Percentiles rank a stretch among this genome's conserved stretches.
Evolutionary conservation across 441 rosid species (phyloP).

Genomic region (Corymbia citriodora): DNA sequence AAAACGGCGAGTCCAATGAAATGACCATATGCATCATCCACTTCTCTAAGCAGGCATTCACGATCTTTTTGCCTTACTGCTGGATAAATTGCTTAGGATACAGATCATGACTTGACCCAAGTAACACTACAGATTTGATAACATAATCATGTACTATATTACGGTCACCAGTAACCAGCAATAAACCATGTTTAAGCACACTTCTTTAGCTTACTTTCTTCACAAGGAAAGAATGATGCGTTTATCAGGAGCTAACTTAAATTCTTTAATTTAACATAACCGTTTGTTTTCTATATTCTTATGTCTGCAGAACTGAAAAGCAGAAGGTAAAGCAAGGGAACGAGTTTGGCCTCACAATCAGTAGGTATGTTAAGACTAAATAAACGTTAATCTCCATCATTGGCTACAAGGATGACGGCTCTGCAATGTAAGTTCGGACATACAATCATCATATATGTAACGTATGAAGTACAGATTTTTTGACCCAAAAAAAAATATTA

Average conservation of each 20-base stretch:
- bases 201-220: neutral
- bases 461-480: neutral
- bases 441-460: neutral
- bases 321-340: neutral
- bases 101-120: neutral
- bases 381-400: neutral
- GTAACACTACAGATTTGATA: neutral
- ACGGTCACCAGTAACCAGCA: neutral
- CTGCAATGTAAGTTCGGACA: neutral
- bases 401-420: neutral
- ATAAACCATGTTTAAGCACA: neutral
- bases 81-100: neutral
- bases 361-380: neutral
- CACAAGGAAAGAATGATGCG: neutral
- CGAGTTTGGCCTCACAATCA: neutral
- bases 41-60: neutral
- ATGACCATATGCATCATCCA: neutral
- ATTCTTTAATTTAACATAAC: neutral
- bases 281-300: neutral
- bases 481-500: too few relatives aligned
- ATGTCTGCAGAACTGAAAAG: neutral
- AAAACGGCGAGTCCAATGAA: slow-evolving; percentile 4
- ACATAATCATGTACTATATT: neutral
- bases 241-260: neutral
- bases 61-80: neutral